Evolutionary conservation across 2,329 filamentous ascomycete species (phyloP).

Genomic region (Pyricularia pennisetigena): DNA sequence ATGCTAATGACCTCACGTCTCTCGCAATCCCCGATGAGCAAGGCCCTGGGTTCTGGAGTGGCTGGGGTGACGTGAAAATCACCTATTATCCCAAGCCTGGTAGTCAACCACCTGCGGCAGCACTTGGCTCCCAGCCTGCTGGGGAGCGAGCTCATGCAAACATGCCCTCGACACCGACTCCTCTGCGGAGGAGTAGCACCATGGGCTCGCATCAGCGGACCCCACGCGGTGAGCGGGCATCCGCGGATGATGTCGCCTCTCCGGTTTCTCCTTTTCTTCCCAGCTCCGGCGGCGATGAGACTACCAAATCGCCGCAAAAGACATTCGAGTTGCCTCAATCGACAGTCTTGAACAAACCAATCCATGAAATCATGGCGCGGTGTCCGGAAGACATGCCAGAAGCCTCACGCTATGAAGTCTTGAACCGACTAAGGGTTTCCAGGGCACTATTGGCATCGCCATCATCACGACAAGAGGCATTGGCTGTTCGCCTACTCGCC

Average conservation of each 20-base stretch:
- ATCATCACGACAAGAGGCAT: slow-evolving; percentile 61
- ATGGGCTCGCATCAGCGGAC: slow-evolving; percentile 32
- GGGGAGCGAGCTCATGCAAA: slow-evolving; percentile 25
- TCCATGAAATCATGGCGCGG: slow-evolving; percentile 46
- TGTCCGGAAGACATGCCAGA: slow-evolving; percentile 58
- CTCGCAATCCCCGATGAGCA: slow-evolving; percentile 51
- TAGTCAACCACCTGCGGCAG: slow-evolving; percentile 17
- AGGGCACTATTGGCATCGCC: slow-evolving; percentile 62
- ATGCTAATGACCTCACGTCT: slow-evolving; percentile 76
- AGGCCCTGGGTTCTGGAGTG: slow-evolving; percentile 50
- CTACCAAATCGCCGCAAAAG: slow-evolving; percentile 38
- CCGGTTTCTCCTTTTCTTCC: slow-evolving; percentile 23
- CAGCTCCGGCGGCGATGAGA: slow-evolving; percentile 26
- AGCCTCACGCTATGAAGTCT: slow-evolving; percentile 69
- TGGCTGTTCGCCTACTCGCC: slow-evolving; percentile 75
- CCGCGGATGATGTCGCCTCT: slow-evolving; percentile 36
- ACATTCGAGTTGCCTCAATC: slow-evolving; percentile 55
- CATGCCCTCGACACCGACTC: slow-evolving; percentile 62
- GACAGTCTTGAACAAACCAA: slow-evolving; percentile 37
- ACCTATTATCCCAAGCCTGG: slow-evolving; percentile 59
- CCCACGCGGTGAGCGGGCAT: slow-evolving; percentile 24
- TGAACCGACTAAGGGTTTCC: slow-evolving; percentile 76
- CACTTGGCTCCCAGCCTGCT: slow-evolving; percentile 8
- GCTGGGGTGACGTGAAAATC: slow-evolving; percentile 73
- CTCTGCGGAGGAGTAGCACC: slow-evolving; percentile 59